phyloP scores from a whole-genome alignment of 805 yeast species.

The Metschnikowia arizonensis region DNA sequence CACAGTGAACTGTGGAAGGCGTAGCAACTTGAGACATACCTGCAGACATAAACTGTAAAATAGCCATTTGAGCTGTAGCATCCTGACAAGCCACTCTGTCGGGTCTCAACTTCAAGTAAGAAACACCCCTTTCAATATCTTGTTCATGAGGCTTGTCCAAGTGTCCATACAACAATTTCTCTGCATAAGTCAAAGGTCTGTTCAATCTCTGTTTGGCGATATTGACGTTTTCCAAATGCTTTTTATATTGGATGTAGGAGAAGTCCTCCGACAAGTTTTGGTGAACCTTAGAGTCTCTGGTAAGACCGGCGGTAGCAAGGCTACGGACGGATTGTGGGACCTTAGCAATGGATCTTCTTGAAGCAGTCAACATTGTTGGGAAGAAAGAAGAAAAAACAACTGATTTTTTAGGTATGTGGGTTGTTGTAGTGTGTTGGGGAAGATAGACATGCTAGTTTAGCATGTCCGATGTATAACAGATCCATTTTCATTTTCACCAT shows the following conservation, averaged over 20 bases:
- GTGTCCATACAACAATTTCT: conserved; percentile 92
- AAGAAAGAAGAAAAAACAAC: conserved; percentile 5
- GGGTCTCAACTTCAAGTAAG: conserved; percentile 91
- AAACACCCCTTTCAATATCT: conserved; percentile 78
- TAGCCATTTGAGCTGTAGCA: conserved; percentile 98
- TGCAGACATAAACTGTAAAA: conserved; percentile 93
- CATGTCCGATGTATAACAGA: no score
- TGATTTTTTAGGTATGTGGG: no score
- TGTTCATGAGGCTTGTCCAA: conserved; percentile 89
- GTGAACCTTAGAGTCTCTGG: conserved; percentile 25
- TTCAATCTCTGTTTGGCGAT: conserved; percentile 76
- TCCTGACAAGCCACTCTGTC: conserved; percentile 99
- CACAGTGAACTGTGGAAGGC: conserved; percentile 96
- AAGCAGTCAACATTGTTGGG: conserved; percentile 39
- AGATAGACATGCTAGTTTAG: no score
- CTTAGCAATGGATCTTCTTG: conserved; percentile 30
- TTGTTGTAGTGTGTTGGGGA: no score
- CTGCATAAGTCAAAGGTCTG: conserved; percentile 93
- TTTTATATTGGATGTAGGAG: conserved; percentile 88
- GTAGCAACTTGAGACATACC: conserved; percentile 89
- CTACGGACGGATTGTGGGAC: conserved; percentile 21
- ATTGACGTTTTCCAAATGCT: conserved; percentile 81
- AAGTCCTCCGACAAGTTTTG: conserved; percentile 78
- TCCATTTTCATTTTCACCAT: no score
- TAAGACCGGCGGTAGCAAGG: conserved; percentile 21